phyloP scores from a whole-genome alignment of 2,329 filamentous ascomycete species.

The Diaporthe eres region DNA sequence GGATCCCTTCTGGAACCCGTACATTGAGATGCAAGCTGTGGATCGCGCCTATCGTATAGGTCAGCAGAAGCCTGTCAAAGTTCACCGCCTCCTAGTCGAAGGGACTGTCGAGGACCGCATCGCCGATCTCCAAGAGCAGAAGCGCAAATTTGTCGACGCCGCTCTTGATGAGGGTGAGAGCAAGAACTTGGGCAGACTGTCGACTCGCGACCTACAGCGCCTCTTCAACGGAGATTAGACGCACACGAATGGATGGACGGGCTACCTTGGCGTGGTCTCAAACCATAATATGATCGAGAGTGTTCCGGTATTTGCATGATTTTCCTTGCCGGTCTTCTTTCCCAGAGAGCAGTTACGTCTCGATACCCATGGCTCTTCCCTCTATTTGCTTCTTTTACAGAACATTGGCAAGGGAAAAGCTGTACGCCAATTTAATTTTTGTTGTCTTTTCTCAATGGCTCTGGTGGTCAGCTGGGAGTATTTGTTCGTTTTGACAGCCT shows the following conservation, averaged over 20 bases:
- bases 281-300: neutral
- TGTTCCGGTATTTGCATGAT: neutral
- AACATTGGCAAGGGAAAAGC: neutral
- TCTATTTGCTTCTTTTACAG: neutral
- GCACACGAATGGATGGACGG: neutral
- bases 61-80: slow-evolving; percentile 79
- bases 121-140: slow-evolving; percentile 81
- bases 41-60: slow-evolving; percentile 92
- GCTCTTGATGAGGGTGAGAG: slow-evolving; percentile 84
- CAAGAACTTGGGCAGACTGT: slow-evolving; percentile 76
- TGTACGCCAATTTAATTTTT: neutral
- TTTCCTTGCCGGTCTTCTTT: neutral
- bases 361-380: slow-evolving; percentile 7
- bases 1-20: slow-evolving; percentile 94
- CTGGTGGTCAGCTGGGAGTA: neutral
- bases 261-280: neutral
- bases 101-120: slow-evolving; percentile 92
- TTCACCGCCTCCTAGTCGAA: slow-evolving; percentile 84
- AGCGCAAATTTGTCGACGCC: slow-evolving; percentile 81
- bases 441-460: neutral
- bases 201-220: slow-evolving; percentile 76
- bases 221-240: slow-evolving; percentile 65
- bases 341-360: neutral
- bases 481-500: neutral
- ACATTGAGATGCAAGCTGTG: slow-evolving; percentile 91